Evolutionary conservation across 2,329 filamentous ascomycete genomes (phyloP).

Genomic region (Zymoseptoria tritici): DNA sequence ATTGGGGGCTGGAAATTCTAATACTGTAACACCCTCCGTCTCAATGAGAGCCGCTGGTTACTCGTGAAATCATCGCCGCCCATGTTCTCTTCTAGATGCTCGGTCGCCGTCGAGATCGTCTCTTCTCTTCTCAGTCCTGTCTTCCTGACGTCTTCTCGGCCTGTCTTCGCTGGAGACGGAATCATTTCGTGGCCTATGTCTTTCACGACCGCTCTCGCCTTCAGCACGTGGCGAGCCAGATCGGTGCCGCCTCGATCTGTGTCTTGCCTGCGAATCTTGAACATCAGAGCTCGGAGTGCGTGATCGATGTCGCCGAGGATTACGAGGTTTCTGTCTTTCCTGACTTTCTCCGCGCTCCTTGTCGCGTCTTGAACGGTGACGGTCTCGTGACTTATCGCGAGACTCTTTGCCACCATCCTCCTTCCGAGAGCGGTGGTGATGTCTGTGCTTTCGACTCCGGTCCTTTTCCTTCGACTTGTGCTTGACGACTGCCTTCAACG

Average conservation of each 20-base stretch:
- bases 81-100: not conserved
- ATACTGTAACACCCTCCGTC: not conserved
- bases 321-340: not conserved
- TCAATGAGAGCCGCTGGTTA: not conserved
- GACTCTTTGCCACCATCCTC: not conserved
- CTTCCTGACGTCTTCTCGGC: not conserved
- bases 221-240: not conserved
- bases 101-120: not conserved
- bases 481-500: conserved; percentile 50
- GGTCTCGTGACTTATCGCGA: not conserved
- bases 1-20: too few species aligned
- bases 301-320: not conserved
- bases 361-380: not conserved
- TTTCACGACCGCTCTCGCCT: not conserved
- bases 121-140: not conserved
- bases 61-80: not conserved
- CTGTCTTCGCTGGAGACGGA: not conserved
- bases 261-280: not conserved
- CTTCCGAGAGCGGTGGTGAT: conserved; percentile 4
- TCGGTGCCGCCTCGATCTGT: not conserved
- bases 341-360: not conserved
- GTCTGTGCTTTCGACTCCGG: conserved; percentile 1
- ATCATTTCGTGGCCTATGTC: not conserved
- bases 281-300: not conserved
- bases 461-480: conserved; percentile 41